These are phyloP conservation scores for Rubia tinctorum DNA, from an alignment of 305 asterid genomes.

Conservation along the genomic window DNA sequence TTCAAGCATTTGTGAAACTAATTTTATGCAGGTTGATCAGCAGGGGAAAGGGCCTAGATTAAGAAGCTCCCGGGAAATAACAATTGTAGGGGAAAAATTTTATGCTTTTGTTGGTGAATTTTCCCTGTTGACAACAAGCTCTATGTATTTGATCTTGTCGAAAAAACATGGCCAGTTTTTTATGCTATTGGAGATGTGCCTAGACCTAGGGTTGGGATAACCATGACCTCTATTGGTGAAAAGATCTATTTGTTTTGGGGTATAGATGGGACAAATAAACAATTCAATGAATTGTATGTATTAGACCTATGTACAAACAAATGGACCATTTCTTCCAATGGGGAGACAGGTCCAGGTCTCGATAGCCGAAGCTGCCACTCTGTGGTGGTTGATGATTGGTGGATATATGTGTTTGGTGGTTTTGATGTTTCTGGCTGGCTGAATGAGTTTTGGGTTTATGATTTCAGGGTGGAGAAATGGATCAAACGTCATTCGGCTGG, in stretches of 20 bases:
- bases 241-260: conserved; percentile 74
- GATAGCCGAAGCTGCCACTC: conserved; percentile 89
- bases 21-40: conserved; percentile 61
- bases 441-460: conserved; percentile 80
- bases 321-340: conserved; percentile 59
- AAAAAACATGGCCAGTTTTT: conserved; percentile 56
- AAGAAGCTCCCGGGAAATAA: conserved; percentile 83
- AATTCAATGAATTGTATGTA: conserved; percentile 59
- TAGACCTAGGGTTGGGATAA: conserved; percentile 88
- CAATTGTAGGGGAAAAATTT: conserved; percentile 65
- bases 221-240: conserved; percentile 58
- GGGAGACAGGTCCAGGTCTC: conserved; percentile 44
- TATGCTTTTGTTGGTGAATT: conserved; percentile 86
- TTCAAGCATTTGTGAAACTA: conserved; percentile 13
- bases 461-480: conserved; percentile 52
- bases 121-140: conserved; percentile 77
- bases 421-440: conserved; percentile 72
- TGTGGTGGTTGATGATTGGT: conserved; percentile 51
- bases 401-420: conserved; percentile 74
- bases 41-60: conserved; percentile 77
- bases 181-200: conserved; percentile 59
- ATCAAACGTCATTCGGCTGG: conserved; percentile 45
- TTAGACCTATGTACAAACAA: conserved; percentile 49
- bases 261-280: conserved; percentile 67
- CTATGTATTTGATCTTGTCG: conserved; percentile 51